Evolutionary conservation across 805 yeast species (phyloP).

Genomic region (Yamadazyma paraphyllophila): DNA sequence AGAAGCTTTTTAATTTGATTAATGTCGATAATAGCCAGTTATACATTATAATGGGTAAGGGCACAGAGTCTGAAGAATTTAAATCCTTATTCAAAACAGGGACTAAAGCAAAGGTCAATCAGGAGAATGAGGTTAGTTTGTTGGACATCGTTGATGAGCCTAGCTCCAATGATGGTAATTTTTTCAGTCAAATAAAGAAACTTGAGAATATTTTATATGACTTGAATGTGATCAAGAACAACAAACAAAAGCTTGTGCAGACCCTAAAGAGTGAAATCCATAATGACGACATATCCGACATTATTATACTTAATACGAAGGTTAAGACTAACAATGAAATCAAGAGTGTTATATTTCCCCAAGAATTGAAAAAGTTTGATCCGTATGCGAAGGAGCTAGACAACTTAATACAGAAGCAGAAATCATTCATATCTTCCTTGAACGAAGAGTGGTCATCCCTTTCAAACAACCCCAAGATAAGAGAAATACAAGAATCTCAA

Average conservation of each 20-base stretch:
- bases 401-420: conserved; percentile 66
- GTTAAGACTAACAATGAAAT: conserved; percentile 57
- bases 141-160: conserved; percentile 65
- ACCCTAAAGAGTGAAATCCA: conserved; percentile 71
- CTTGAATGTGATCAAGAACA: conserved; percentile 60
- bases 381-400: conserved; percentile 66
- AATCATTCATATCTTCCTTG: conserved; percentile 38
- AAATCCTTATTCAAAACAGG: conserved; percentile 25
- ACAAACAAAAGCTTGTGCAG: conserved; percentile 57
- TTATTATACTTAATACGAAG: conserved; percentile 62
- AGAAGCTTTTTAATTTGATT: conserved; percentile 48
- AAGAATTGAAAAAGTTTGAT: conserved; percentile 74
- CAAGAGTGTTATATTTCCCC: conserved; percentile 53
- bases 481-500: conserved; percentile 44
- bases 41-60: conserved; percentile 33
- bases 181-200: conserved; percentile 38
- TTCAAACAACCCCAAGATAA: conserved; percentile 25
- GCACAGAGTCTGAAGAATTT: conserved; percentile 41
- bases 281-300: conserved; percentile 79
- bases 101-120: neutral
- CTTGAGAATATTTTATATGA: conserved; percentile 61
- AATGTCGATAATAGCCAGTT: conserved; percentile 28
- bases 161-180: neutral
- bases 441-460: conserved; percentile 30
- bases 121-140: conserved; percentile 43